Base-by-base conservation (phyloP, 148 eudicot species). In the Arctostaphylos glauca region DNA sequence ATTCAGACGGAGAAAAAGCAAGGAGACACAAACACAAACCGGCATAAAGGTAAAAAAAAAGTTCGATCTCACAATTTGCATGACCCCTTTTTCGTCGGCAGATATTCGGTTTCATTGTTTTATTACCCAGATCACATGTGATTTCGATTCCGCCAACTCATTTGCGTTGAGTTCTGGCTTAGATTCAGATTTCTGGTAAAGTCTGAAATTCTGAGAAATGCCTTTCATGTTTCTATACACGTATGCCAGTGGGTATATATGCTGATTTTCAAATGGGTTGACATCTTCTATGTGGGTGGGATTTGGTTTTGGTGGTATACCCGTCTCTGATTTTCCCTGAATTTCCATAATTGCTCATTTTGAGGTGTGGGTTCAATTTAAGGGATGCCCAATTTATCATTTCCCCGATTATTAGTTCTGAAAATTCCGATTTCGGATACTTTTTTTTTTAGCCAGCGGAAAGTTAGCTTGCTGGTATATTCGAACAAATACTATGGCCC, bases 21-120 rank as follows among this genome's bases (percentile, higher is more conserved):
- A 79, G 85, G 85, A 79, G 85, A 58, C 82, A 84, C 79, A n/a
- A 79, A 49, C 82, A 49, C 82, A 58, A 79, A 79, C 68, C 23
- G 8, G 4, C 1, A 68, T 44, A 54, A 68, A 38, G 82, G 31
- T 10, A 23, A 25, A 25, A 72, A 46, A 50, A 75, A 0, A 31
- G 38, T 50, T 83, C 73, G 50, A 73, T 49, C 76, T 59, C 41
- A 13, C 23, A 41, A 67, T 10, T 68, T 49, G 52, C 62, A 5
- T 43, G 31, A n/a, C 12, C 60, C 9, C 56, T 21, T 62, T 31
- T 23, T 70, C 9, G 41, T 53, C 38, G 31, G 54, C 78, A 75
- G 53, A 44, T 82, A 19, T 58, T 21, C 31, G 68, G 31, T 13
- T 71, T 50, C 73, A 49, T 74, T 50, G 79, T 49, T 62, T 79